Evolutionary conservation across 257 asterid genomes (phyloP).

Genomic region (Cordia subcordata): DNA sequence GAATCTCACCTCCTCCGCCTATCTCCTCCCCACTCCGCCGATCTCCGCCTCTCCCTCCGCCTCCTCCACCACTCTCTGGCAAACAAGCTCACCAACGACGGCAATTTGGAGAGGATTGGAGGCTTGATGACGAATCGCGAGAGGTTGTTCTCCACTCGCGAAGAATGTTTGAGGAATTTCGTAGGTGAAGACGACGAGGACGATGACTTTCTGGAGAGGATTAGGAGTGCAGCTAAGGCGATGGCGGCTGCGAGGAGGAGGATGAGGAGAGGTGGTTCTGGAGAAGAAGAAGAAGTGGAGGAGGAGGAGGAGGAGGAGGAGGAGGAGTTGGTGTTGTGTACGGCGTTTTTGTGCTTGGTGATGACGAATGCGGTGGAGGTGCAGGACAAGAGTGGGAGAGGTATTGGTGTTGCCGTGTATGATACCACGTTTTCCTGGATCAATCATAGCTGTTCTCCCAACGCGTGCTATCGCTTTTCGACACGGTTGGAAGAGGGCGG

Average conservation of each 20-base stretch:
- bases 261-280: slow-evolving; percentile 6
- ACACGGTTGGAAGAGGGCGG: slow-evolving; percentile 6
- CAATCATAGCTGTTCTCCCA: slow-evolving; percentile 86
- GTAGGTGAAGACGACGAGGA: background rate
- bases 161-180: background rate
- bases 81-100: too few species aligned
- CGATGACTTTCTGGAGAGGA: slow-evolving; percentile 26
- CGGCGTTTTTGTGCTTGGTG: slow-evolving; percentile 57
- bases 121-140: slow-evolving; percentile 71
- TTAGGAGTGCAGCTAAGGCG: slow-evolving; percentile 41
- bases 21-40: slow-evolving; percentile 40
- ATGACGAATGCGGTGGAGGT: slow-evolving; percentile 75
- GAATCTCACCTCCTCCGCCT: slow-evolving; percentile 36
- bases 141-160: slow-evolving; percentile 16
- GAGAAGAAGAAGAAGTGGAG: background rate
- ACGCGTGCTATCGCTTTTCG: slow-evolving; percentile 53
- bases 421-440: slow-evolving; percentile 67
- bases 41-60: slow-evolving; percentile 76
- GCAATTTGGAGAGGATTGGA: slow-evolving; percentile 29
- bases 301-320: slow-evolving; percentile 21
- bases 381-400: slow-evolving; percentile 37
- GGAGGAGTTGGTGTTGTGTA: background rate
- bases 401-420: slow-evolving; percentile 66
- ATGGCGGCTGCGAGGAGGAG: slow-evolving; percentile 35
- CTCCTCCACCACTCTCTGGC: too few species aligned